Base-by-base conservation (phyloP, 495 filamentous ascomycete species). In the Penicillium turbatum region DNA sequence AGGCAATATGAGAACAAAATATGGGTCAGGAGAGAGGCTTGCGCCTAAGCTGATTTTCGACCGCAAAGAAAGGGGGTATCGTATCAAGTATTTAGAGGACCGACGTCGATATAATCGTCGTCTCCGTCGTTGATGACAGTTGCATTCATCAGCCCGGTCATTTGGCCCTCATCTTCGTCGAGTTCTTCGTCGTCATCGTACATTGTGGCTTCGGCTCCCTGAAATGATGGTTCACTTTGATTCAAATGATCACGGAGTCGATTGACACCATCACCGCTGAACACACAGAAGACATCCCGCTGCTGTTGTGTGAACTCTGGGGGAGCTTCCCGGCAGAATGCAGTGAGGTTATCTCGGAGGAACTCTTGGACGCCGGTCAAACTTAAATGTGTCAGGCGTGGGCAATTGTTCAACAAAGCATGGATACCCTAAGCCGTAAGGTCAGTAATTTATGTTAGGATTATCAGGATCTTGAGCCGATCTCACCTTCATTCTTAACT, bases 271-370 rank as follows among this genome's bases (percentile, higher is more conserved):
- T 81, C 75, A 9, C 95, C 93, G 15, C 90, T 96, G 70, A 97
- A 99, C 37, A 99, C 95, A 66, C 95, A 99, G 68, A 95, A 99
- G 17, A 97, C 90, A 8, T 88, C 84, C 50, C 93, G 85, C 66
- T 99, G 93, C 62, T 96, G 90, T 6, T 92, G 86, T 30, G 91
- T 97, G 65, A 99, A 99, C 71, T 97, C 95, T 50, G 78, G 70
- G 36, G 93, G 95, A 0, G 95, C 90, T 59, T 87, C 85, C 30
- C 95, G 84, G 69, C 92, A 97, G 67, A 88, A 96, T 5, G 69
- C 68, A 29, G 87, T 86, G 2, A 97, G 78, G 48, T 95, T 90
- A 31, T 86, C 79, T 16, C 84, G 79, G 6, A 92, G 72, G 66
- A 86, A 82, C 1, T 87, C 87, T 39, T 85, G 85, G 3, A 99